Evolutionary conservation across 176 grass and related monocot species (phyloP), one percentile per base, ranked within the genome.

Genomic region (Cenchrus americanus): DNA sequence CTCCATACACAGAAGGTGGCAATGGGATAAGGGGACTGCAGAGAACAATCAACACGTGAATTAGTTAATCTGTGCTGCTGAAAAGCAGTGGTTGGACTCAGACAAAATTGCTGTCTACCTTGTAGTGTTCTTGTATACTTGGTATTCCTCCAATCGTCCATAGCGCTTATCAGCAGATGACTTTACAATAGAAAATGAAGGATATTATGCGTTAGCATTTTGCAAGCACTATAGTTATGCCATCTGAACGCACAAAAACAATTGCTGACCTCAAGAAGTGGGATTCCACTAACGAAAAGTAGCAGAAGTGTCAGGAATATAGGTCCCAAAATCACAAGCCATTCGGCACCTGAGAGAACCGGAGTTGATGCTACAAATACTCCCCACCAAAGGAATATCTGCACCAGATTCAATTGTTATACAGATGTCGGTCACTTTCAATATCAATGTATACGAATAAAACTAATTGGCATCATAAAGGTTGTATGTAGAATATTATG

Each of bases 351-450:
- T 47, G 85, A 74, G 75, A 98, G 70, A 75, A 98, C 85, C 23
- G 93, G 91, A 37, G 91, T 88, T 62, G 93, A 93, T 69, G 91
- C 96, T 63, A 98, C 90, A 88, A 98, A 98, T 88, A 98, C 48
- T 50, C 93, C 96, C 96, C 96, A 98, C 96, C 96, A 98, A 82
- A 98, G 89, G 19, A 98, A 69, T 59, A 98, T 92, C 96, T 98
- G 73, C 64, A 73, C 52, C 57, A 32, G 48, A 88, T 75, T 42
- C 60, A 81, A 81, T 76, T 34, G 18, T 47, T 42, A 69, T 81
- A 81, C 13, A 51, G 10, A 64, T 89, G 32, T 40, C 14, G n/a
- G 32, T 32, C 21, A 71, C 21, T 59, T 62, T 53, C 64, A 17
- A 52, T 68, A 82, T 1, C 15, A 10, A 24, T 37, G 13, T 52